Evolutionary conservation across 1,139 yeast species (phyloP).

Genomic region (Nakaseomyces delphensis): DNA sequence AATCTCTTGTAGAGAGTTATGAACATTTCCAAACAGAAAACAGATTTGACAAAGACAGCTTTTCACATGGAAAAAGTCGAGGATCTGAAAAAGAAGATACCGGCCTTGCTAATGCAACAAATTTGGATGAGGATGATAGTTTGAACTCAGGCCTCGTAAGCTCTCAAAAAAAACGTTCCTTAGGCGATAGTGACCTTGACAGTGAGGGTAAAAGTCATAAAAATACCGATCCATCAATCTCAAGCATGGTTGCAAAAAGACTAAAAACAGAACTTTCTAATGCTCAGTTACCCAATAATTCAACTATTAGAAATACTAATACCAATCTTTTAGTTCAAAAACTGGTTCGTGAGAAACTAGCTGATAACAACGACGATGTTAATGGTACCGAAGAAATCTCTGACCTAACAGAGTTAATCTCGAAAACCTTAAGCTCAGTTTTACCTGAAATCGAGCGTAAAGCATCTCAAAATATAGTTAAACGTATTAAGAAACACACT

Average conservation of each 20-base stretch:
- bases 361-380: neutral
- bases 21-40: neutral
- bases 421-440: conserved; percentile 2
- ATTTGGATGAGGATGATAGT: neutral
- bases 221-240: neutral
- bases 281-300: neutral
- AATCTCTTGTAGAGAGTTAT: neutral
- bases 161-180: neutral
- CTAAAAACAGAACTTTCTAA: neutral
- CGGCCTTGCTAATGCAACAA: no score
- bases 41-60: no score
- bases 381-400: neutral
- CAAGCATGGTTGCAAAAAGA: neutral
- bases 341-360: neutral
- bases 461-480: neutral
- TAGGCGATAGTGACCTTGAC: neutral
- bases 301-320: neutral
- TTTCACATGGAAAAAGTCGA: neutral
- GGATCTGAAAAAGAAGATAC: neutral
- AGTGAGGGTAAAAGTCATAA: neutral
- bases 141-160: neutral
- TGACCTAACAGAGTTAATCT: neutral
- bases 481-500: conserved; percentile 5
- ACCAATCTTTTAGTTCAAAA: neutral
- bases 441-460: conserved; percentile 3